Percentiles rank a stretch among this genome's conserved stretches.
phyloP scores from a whole-genome alignment of 768 basidiomycete species.

The Serendipita vermifera region DNA sequence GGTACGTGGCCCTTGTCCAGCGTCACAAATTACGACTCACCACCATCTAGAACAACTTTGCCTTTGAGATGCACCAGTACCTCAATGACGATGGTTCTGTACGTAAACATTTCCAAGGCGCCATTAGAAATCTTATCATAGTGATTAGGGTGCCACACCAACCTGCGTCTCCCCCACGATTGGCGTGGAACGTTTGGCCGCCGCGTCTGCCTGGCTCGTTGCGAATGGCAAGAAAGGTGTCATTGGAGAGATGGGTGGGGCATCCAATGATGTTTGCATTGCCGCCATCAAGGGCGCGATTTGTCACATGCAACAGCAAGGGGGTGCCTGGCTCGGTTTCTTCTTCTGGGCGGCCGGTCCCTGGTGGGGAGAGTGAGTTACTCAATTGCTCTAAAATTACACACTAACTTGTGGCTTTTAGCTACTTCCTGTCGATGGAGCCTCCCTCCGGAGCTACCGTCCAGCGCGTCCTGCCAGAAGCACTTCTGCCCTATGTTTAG shows the following conservation, averaged over 20 bases:
- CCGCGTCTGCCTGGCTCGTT: constrained; percentile 47
- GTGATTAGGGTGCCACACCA: constrained; percentile 27
- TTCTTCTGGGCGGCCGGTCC: constrained; percentile 45
- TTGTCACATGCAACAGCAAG: constrained; percentile 44
- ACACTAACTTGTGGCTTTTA: not conserved
- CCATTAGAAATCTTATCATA: not conserved
- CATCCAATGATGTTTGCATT: constrained; percentile 20
- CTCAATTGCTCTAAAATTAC: not conserved
- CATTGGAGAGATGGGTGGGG: constrained; percentile 50
- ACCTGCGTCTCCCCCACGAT: constrained; percentile 48
- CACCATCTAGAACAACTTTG: too few species aligned
- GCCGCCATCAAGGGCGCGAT: constrained; percentile 41
- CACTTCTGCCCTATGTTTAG: constrained; percentile 16
- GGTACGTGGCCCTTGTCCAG: constrained; percentile 25
- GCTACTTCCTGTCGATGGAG: constrained; percentile 20
- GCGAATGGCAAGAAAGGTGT: constrained; percentile 47
- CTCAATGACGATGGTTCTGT: constrained; percentile 48
- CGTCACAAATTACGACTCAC: too few species aligned
- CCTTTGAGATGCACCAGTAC: constrained; percentile 57
- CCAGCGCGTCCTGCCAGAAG: constrained; percentile 40
- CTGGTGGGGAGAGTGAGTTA: constrained; percentile 24
- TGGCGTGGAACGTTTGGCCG: constrained; percentile 42
- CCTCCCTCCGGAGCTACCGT: constrained; percentile 46
- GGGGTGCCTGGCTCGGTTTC: constrained; percentile 20
- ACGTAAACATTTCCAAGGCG: not conserved